A percentile compares a stretch with the other conserved stretches of the same genome.
Evolutionary conservation across 2,329 filamentous ascomycete species (phyloP).

Genomic region (Xylaria hypoxylon): DNA sequence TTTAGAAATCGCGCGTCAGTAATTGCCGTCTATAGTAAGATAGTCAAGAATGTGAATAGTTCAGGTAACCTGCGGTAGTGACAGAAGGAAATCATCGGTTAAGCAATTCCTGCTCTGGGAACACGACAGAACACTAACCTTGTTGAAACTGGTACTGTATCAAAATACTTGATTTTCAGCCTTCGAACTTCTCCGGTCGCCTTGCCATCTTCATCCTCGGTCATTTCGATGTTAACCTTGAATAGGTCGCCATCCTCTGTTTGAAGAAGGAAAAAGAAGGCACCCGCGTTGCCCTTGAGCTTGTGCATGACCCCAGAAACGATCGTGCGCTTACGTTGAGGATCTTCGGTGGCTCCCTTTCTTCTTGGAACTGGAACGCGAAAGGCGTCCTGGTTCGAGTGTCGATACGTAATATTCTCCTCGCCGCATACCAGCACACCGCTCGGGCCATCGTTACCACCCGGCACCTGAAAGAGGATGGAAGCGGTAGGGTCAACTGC

Average conservation of each 20-base stretch:
- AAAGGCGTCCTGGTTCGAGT: constrained; percentile 92
- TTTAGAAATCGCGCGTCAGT: constrained; percentile 12
- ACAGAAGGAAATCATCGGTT: not conserved
- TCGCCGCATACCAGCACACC: constrained; percentile 95
- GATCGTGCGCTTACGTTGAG: constrained; percentile 87
- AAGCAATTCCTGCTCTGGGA: not conserved
- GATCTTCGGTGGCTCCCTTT: constrained; percentile 89
- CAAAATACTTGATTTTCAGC: constrained; percentile 96
- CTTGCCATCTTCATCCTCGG: constrained; percentile 81
- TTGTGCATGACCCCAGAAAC: constrained; percentile 97
- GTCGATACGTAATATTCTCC: constrained; percentile 95
- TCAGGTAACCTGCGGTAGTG: not conserved
- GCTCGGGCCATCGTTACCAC: constrained; percentile 91
- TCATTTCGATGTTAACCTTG: constrained; percentile 94
- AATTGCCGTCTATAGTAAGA: not conserved
- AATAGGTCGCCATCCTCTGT: constrained; percentile 98
- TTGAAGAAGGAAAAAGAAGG: constrained; percentile 97
- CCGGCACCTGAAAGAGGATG: constrained; percentile 93
- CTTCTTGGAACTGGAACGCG: constrained; percentile 89
- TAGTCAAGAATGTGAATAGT: not conserved
- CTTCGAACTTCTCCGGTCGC: constrained; percentile 83
- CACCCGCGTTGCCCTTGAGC: constrained; percentile 81
- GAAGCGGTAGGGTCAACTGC: constrained; percentile 90
- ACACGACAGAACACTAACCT: constrained; percentile 51
- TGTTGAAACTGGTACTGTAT: constrained; percentile 89